These are phyloP conservation scores for Phialemoniopsis sp. DNA, from an alignment of 2,329 filamentous ascomycete species.

Conservation along the genomic window DNA sequence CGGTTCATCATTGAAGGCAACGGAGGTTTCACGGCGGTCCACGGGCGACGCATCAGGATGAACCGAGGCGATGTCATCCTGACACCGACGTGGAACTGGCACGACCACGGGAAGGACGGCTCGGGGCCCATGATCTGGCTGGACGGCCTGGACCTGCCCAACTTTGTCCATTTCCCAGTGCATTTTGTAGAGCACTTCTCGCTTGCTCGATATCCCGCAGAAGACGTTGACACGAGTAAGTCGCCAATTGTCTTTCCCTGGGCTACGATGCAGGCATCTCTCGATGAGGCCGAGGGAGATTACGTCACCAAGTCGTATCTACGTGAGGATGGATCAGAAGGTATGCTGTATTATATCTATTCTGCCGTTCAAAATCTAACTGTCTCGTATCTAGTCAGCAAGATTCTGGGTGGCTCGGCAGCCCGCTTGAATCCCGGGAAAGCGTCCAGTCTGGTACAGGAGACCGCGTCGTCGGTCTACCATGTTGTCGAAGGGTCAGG, in stretches of 20 bases:
- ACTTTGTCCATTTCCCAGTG: slow-evolving; percentile 43
- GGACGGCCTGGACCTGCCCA: slow-evolving; percentile 48
- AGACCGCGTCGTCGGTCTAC: slow-evolving; percentile 49
- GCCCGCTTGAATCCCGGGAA: slow-evolving; percentile 32
- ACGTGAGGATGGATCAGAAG: no score
- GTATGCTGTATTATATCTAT: no score
- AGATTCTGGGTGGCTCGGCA: slow-evolving; percentile 38
- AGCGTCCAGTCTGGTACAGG: slow-evolving; percentile 30
- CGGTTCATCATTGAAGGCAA: slow-evolving; percentile 51
- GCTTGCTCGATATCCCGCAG: slow-evolving; percentile 33
- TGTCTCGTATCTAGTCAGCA: no score
- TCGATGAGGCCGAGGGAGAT: no score
- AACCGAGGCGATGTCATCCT: slow-evolving; percentile 47
- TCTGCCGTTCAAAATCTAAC: no score
- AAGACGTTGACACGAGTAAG: slow-evolving; percentile 25
- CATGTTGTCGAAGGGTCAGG: slow-evolving; percentile 47
- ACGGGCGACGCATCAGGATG: slow-evolving; percentile 45
- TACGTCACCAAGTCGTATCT: no score
- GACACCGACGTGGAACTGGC: slow-evolving; percentile 52
- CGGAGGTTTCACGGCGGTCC: slow-evolving; percentile 49
- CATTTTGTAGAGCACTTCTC: slow-evolving; percentile 48
- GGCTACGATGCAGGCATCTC: slow-evolving; percentile 32
- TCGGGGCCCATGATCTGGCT: slow-evolving; percentile 52
- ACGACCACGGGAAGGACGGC: slow-evolving; percentile 52
- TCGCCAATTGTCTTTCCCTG: slow-evolving; percentile 46